A percentile compares a stretch with the other conserved stretches of the same genome.
These are phyloP conservation scores for Quercus alba DNA, from an alignment of 306 rosid genomes.

Conservation along the genomic window DNA sequence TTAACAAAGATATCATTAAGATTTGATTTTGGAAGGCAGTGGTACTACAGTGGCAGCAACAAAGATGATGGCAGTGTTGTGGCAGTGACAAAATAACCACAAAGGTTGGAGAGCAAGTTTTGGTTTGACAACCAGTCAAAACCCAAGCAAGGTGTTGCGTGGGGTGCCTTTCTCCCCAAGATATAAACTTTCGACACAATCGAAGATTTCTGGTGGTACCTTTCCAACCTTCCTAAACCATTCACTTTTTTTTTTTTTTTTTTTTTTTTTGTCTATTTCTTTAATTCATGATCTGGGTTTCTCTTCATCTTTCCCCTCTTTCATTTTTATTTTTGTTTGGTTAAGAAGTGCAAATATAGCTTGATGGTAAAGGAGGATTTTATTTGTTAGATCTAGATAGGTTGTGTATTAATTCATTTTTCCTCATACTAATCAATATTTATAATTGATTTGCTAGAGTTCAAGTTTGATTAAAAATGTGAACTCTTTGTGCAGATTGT, in stretches of 20 bases:
- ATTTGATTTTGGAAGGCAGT: too few relatives aligned
- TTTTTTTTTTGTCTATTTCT: too few relatives aligned
- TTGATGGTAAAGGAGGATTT: too few relatives aligned
- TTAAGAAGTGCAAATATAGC: too few relatives aligned
- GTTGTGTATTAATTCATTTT: too few relatives aligned
- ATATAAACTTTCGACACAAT: conserved; percentile 71
- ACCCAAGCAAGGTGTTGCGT: conserved; percentile 85
- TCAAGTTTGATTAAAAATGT: neutral
- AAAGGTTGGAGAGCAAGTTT: too few relatives aligned
- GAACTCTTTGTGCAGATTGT: conserved; percentile 41
- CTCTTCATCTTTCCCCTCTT: neutral
- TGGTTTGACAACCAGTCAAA: conserved; percentile 77
- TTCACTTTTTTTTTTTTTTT: too few relatives aligned
- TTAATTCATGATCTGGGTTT: neutral
- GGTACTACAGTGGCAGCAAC: neutral
- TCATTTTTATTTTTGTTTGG: too few relatives aligned
- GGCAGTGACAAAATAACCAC: conserved; percentile 1
- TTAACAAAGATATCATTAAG: too few relatives aligned
- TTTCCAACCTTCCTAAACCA: neutral
- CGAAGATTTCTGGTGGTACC: conserved; percentile 89
- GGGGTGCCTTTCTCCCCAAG: conserved; percentile 80
- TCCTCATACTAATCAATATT: too few relatives aligned
- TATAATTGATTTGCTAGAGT: too few relatives aligned
- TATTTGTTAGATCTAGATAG: too few relatives aligned
- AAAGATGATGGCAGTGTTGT: neutral